These are phyloP conservation scores for Penicillium hesseltinei DNA, from an alignment of 2,329 filamentous ascomycete genomes.

Conservation along the genomic window DNA sequence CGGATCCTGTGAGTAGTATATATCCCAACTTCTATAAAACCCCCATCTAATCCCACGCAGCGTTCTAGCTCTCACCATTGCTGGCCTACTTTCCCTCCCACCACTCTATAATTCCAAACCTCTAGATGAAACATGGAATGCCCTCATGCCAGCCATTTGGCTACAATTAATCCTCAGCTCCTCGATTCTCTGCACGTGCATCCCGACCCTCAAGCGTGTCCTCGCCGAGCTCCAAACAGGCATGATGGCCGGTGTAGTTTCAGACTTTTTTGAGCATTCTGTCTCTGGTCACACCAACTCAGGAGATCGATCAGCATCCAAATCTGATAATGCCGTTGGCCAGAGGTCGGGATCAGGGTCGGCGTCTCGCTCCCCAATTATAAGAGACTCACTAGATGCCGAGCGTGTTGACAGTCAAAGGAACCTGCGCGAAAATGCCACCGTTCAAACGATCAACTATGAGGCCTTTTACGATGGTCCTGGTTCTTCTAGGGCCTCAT, in stretches of 20 bases:
- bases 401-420: not conserved
- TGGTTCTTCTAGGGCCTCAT: not conserved
- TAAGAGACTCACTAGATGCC: not conserved
- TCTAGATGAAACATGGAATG: slow-evolving; percentile 8
- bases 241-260: slow-evolving; percentile 11
- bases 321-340: not conserved
- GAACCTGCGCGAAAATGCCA: not conserved
- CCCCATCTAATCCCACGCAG: not conserved
- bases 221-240: slow-evolving; percentile 14
- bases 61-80: slow-evolving; percentile 10
- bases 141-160: slow-evolving; percentile 12
- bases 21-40: not conserved
- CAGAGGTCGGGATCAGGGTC: not conserved
- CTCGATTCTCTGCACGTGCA: slow-evolving; percentile 11
- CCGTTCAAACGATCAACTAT: slow-evolving; percentile 3
- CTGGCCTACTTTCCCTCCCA: slow-evolving; percentile 4
- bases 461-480: slow-evolving; percentile 1
- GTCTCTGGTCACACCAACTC: slow-evolving; percentile 1
- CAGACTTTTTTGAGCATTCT: slow-evolving; percentile 11
- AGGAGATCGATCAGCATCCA: not conserved
- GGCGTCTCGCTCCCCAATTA: not conserved
- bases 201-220: slow-evolving; percentile 12
- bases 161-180: slow-evolving; percentile 10
- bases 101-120: not conserved
- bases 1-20: slow-evolving; percentile 7